Percentiles rank a stretch among this genome's conserved stretches.
Evolutionary conservation across 305 asterid genomes (phyloP).

Genomic region (Solanum aculeatissimum): DNA sequence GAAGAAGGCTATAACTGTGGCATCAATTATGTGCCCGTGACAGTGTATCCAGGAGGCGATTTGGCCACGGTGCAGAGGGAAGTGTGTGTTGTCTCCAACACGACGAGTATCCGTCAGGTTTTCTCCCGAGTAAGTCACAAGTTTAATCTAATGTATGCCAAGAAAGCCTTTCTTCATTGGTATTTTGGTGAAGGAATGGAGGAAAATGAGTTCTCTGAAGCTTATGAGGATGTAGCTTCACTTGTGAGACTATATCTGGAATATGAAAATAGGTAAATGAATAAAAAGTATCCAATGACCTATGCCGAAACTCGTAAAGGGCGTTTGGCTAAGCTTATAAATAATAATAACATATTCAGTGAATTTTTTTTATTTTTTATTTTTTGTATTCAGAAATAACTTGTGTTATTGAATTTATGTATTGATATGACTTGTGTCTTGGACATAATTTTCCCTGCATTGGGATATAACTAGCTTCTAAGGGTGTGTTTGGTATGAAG

Average conservation of each 20-base stretch:
- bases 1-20: neutral
- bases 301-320: too few relatives aligned
- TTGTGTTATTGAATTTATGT: too few relatives aligned
- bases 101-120: neutral
- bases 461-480: too few relatives aligned
- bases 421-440: too few relatives aligned
- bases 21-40: neutral
- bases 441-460: too few relatives aligned
- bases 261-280: too few relatives aligned
- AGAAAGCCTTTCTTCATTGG: neutral
- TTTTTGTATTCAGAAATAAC: too few relatives aligned
- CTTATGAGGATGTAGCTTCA: neutral
- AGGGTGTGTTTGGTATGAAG: too few relatives aligned
- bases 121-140: neutral
- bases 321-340: too few relatives aligned
- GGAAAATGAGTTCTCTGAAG: neutral
- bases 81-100: neutral
- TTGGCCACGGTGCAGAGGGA: neutral
- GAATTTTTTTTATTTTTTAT: too few relatives aligned
- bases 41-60: neutral
- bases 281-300: too few relatives aligned
- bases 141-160: neutral
- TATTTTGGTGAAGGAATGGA: neutral
- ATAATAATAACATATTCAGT: too few relatives aligned
- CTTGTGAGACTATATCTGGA: neutral